These are phyloP conservation scores for Trichoderma semiorbis DNA, from an alignment of 2,329 filamentous ascomycete species.

Conservation along the genomic window DNA sequence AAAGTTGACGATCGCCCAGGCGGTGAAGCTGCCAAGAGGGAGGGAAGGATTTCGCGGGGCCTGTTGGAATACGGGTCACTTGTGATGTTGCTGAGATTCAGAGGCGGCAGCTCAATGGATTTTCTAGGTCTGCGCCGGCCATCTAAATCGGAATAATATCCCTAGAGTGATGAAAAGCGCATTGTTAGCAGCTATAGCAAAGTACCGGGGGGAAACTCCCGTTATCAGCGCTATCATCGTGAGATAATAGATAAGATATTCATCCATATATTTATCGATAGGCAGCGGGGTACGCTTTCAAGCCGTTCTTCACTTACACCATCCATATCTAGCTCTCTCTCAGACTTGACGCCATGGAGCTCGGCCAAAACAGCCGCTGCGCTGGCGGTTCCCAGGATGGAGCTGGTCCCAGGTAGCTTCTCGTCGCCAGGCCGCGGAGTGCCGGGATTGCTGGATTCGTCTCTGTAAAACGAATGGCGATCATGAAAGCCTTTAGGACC, in stretches of 20 bases:
- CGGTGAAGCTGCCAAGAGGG: slow-evolving; percentile 76
- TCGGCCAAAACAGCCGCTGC: slow-evolving; percentile 86
- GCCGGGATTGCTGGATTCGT: slow-evolving; percentile 63
- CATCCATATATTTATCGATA: slow-evolving; percentile 31
- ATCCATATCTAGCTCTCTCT: slow-evolving; percentile 75
- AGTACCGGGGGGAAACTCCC: not conserved
- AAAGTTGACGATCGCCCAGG: slow-evolving; percentile 84
- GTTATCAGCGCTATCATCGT: slow-evolving; percentile 10
- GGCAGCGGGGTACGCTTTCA: slow-evolving; percentile 25
- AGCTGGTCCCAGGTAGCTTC: slow-evolving; percentile 40
- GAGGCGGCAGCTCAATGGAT: slow-evolving; percentile 69
- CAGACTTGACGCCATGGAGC: slow-evolving; percentile 71
- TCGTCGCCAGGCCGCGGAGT: slow-evolving; percentile 70
- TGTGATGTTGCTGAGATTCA: slow-evolving; percentile 61
- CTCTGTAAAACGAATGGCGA: slow-evolving; percentile 57
- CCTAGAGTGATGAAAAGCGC: slow-evolving; percentile 37
- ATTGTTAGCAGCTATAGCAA: not conserved
- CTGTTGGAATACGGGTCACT: slow-evolving; percentile 67
- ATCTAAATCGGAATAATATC: slow-evolving; percentile 69
- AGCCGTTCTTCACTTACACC: slow-evolving; percentile 51
- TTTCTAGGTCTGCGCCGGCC: slow-evolving; percentile 60
- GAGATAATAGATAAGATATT: slow-evolving; percentile 7
- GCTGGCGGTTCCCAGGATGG: slow-evolving; percentile 58
- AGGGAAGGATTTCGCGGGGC: slow-evolving; percentile 74
- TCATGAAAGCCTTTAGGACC: slow-evolving; percentile 29